Base-by-base conservation (phyloP, 768 basidiomycete species). In the Rhizopogon salebrosus region DNA sequence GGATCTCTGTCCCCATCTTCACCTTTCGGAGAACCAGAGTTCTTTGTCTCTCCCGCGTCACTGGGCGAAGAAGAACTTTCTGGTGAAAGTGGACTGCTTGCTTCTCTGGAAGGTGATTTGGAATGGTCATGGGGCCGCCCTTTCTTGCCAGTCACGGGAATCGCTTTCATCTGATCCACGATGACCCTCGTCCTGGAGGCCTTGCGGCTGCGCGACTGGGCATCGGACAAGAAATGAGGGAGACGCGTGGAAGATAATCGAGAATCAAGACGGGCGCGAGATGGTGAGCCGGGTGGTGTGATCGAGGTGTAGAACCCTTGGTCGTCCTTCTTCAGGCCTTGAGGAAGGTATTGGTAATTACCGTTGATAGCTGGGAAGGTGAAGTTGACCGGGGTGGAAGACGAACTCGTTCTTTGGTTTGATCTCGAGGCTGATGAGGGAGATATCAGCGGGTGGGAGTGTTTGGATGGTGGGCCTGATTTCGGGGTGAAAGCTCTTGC, bases 111-210 rank as follows among this genome's bases (percentile, higher is more conserved):
- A 1, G 45, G 16, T 10, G 50, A 51, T 54, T 57, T 59, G 24
- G 56, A 39, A 13, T 51, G 59, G 36, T 58, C 46, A 10, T 64
- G 62, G 20, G 61, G 58, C 3, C 40, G n/a, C 24, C 43, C 42
- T 31, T 51, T 51, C 41, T 46, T 48, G 16, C 7, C 22, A 10
- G 24, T 2, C 11, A 60, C 48, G 14, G 59, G 52, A 41, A 67
- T 63, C 6, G 74, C 79, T 49, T 80, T 75, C 37, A 84, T 63
- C 34, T 74, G 72, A 56, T 84, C 82, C 27, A 84, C 79, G 38
- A 84, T 79, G 56, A 80, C 77, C 11, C 83, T 74, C 18, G 83
- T 84, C 60, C 76, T 78, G 20, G 82, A 84, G 29, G 72, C 62
- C 20, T 79, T 72, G 10, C 70, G 66, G 31, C 31, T 34, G 26